Percentiles rank a stretch among this genome's conserved stretches.
Conservation (phyloP, 2,329 filamentous ascomycete species). For the Lomentospora prolificans region DNA sequence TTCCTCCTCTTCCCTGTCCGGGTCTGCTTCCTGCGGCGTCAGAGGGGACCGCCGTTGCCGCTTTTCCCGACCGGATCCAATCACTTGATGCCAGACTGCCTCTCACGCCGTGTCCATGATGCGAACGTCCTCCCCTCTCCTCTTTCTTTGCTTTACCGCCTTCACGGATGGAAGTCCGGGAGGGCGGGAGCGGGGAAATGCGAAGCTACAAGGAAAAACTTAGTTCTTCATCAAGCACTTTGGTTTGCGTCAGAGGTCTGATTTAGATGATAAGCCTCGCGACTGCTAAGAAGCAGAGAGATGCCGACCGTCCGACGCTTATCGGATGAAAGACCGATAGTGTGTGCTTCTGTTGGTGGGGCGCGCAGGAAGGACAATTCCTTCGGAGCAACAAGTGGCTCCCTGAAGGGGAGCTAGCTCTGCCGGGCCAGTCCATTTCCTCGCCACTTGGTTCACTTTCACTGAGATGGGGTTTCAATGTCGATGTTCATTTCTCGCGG, state of each 20-base stretch:
- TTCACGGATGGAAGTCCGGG: too few species aligned
- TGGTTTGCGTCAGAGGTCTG: too few species aligned
- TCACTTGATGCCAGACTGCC: background rate
- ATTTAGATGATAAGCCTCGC: too few species aligned
- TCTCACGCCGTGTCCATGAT: background rate
- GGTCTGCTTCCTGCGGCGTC: background rate
- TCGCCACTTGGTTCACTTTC: background rate
- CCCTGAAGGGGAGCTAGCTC: too few species aligned
- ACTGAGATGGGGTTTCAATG: background rate
- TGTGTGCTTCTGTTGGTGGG: too few species aligned
- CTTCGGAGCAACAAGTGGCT: too few species aligned
- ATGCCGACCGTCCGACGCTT: background rate
- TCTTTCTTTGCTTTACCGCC: background rate
- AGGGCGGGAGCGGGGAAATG: too few species aligned
- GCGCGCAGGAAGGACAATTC: too few species aligned
- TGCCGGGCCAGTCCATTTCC: too few species aligned
- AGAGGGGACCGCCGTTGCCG: background rate
- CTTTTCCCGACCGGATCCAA: conserved; percentile 5
- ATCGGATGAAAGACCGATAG: background rate
- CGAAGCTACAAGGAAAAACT: too few species aligned
- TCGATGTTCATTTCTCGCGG: background rate
- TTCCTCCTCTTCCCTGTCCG: background rate
- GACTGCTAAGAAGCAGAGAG: too few species aligned
- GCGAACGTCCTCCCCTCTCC: background rate
- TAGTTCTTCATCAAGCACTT: too few species aligned